These are phyloP conservation scores for Carex scoparia DNA, from an alignment of 176 grass and related monocot genomes.

Conservation along the genomic window DNA sequence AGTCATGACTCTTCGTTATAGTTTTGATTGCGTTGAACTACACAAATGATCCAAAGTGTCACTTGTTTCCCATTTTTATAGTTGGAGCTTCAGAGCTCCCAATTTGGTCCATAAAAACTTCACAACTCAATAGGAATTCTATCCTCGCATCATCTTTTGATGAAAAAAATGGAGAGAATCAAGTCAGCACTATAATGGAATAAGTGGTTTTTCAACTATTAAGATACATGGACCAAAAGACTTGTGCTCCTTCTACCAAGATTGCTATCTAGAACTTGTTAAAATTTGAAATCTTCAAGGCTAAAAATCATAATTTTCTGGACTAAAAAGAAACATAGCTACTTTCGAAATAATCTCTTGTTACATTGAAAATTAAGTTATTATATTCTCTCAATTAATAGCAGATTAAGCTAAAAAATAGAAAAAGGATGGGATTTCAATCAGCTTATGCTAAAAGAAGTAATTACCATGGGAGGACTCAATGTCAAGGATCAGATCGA, in stretches of 20 bases:
- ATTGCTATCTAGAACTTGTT: not conserved
- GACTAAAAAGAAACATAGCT: not conserved
- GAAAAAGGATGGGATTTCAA: too few species aligned
- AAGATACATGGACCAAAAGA: slow-evolving; percentile 13
- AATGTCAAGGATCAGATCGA: slow-evolving; percentile 94
- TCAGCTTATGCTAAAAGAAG: not conserved
- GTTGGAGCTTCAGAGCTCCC: not conserved
- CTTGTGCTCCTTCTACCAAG: not conserved
- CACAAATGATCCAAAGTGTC: slow-evolving; percentile 6
- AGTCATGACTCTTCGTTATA: slow-evolving; percentile 1
- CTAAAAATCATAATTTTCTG: not conserved
- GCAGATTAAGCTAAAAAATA: too few species aligned
- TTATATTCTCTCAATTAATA: not conserved
- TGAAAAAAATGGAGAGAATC: slow-evolving; percentile 16
- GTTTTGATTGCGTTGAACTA: not conserved
- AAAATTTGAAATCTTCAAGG: not conserved
- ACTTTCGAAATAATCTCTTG: not conserved
- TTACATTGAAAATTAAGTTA: slow-evolving; percentile 14
- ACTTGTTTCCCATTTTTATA: slow-evolving; percentile 7
- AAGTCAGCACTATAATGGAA: not conserved
- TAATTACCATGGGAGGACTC: slow-evolving; percentile 81
- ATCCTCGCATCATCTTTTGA: slow-evolving; percentile 17
- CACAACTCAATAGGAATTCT: not conserved
- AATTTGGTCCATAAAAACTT: not conserved
- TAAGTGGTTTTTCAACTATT: not conserved